Percentiles rank a stretch among this genome's conserved stretches.
Evolutionary conservation across 1,284 basidiomycete genomes (phyloP).

Genomic region (Amylostereum areolatum): DNA sequence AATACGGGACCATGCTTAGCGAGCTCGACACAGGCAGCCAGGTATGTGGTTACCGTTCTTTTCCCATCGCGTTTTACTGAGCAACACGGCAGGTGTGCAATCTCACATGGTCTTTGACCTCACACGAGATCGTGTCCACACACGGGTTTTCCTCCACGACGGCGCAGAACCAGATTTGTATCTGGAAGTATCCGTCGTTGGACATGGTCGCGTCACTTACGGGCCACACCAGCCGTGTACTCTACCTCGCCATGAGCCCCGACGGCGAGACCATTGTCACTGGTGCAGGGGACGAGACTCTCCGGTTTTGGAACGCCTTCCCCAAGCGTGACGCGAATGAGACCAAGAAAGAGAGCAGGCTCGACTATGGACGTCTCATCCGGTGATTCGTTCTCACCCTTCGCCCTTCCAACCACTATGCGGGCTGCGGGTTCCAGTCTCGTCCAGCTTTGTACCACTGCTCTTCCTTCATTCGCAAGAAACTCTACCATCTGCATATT

Average conservation of each 20-base stretch:
- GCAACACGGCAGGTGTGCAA: constrained; percentile 77
- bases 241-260: constrained; percentile 96
- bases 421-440: too few relatives aligned
- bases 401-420: too few relatives aligned
- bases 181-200: constrained; percentile 95
- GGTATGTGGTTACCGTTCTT: constrained; percentile 40
- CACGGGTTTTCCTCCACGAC: constrained; percentile 94
- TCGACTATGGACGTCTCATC: constrained; percentile 62
- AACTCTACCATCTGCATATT: too few relatives aligned
- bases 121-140: constrained; percentile 96
- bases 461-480: too few relatives aligned
- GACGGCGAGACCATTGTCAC: constrained; percentile 98
- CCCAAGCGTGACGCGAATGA: constrained; percentile 57
- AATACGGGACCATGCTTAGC: constrained; percentile 78
- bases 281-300: constrained; percentile 95
- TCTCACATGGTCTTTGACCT: constrained; percentile 92
- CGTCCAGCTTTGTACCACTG: too few relatives aligned
- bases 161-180: constrained; percentile 96
- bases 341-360: constrained; percentile 38
- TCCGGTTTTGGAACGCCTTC: constrained; percentile 95
- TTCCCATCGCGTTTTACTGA: neutral
- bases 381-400: constrained; percentile 28
- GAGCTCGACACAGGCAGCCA: constrained; percentile 92
- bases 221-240: constrained; percentile 90
- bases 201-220: constrained; percentile 92